Percentiles rank a stretch among this genome's conserved stretches.
phyloP scores from a whole-genome alignment of 495 filamentous ascomycete genomes.

The Parathielavia appendiculata region DNA sequence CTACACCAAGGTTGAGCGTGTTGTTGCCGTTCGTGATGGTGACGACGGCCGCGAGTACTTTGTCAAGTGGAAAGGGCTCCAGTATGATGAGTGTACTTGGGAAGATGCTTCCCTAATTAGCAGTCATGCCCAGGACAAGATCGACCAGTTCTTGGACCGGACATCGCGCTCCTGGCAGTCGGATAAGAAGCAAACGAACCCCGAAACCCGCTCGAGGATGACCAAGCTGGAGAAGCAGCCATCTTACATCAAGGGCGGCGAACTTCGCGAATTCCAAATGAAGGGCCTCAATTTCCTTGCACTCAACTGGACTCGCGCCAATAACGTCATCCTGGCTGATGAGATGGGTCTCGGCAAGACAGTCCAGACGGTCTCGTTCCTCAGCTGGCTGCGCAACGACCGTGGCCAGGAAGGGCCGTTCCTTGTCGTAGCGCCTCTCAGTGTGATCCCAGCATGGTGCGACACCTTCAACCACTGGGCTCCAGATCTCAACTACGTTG shows the following conservation, averaged over 20 bases:
- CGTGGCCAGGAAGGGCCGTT: slow-evolving; percentile 88
- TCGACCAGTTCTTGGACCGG: slow-evolving; percentile 85
- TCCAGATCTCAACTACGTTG: slow-evolving; percentile 92
- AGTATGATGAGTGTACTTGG: slow-evolving; percentile 93
- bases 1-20: slow-evolving; percentile 83
- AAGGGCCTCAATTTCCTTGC: slow-evolving; percentile 91
- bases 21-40: slow-evolving; percentile 73
- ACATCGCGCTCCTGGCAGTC: slow-evolving; percentile 69
- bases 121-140: slow-evolving; percentile 72
- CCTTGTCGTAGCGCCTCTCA: slow-evolving; percentile 89
- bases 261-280: slow-evolving; percentile 90
- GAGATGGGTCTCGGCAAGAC: slow-evolving; percentile 99
- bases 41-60: slow-evolving; percentile 78
- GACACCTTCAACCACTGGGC: slow-evolving; percentile 97
- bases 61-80: slow-evolving; percentile 87
- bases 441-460: slow-evolving; percentile 94
- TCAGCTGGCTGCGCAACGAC: slow-evolving; percentile 96
- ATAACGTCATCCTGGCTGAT: slow-evolving; percentile 94
- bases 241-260: slow-evolving; percentile 74
- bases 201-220: slow-evolving; percentile 66
- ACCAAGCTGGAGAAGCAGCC: slow-evolving; percentile 71
- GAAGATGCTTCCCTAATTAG: slow-evolving; percentile 71
- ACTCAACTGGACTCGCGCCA: slow-evolving; percentile 84
- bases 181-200: slow-evolving; percentile 66
- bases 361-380: slow-evolving; percentile 92